Evolutionary conservation across 257 asterid genomes (phyloP).

Genomic region (Ophiorrhiza pumila): DNA sequence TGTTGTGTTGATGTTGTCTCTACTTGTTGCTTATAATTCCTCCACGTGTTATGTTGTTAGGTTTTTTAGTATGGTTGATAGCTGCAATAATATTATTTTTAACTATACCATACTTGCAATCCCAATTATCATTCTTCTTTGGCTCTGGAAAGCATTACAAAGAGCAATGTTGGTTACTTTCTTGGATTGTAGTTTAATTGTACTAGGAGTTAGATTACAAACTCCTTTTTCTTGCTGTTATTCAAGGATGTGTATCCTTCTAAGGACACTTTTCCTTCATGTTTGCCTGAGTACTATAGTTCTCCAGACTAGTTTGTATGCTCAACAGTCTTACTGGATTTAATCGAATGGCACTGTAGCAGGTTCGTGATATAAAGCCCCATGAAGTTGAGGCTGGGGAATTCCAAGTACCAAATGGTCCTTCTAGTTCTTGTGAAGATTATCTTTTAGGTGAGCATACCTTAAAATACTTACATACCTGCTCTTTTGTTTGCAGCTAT

Average conservation of each 20-base stretch:
- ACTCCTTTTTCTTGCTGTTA: background rate
- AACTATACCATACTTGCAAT: background rate
- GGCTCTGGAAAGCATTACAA: background rate
- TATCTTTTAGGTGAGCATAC: slow-evolving; percentile 66
- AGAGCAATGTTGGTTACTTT: background rate
- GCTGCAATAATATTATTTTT: background rate
- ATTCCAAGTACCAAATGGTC: slow-evolving; percentile 50
- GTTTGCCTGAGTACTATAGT: background rate
- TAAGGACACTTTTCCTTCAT: background rate
- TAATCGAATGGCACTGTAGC: slow-evolving; percentile 21
- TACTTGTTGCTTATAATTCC: background rate
- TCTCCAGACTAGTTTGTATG: background rate
- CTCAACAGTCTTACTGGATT: slow-evolving; percentile 3
- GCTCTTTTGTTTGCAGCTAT: background rate
- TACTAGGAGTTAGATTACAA: background rate
- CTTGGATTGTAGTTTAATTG: background rate
- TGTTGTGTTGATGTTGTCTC: background rate
- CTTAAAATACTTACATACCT: background rate
- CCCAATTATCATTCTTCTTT: background rate
- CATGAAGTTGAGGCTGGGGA: slow-evolving; percentile 51
- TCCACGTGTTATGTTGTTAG: background rate
- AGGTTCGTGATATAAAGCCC: slow-evolving; percentile 55
- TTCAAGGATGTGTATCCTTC: background rate
- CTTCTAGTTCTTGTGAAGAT: slow-evolving; percentile 67
- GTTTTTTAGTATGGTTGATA: background rate